Evolutionary conservation across 169 alveolate species (phyloP), one percentile per base, ranked within the genome.

Genomic region (Eimeria zaria): DNA sequence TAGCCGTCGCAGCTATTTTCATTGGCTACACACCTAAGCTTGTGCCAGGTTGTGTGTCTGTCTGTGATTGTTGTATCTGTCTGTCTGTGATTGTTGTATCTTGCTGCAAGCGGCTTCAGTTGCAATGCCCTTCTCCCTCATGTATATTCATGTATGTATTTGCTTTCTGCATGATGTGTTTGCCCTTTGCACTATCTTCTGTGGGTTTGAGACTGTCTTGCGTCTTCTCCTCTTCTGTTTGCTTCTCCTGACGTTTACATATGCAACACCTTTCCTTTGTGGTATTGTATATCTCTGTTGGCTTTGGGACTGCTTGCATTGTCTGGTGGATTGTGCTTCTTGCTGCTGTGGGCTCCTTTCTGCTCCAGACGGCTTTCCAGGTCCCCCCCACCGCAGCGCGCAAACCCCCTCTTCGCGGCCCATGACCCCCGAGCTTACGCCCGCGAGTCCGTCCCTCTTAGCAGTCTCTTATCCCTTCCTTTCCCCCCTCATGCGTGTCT

Each of bases 351-450:
- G 55, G 69, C 5, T 48, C 39, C 44, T 80, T 53, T 55, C 46
- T 81, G 89, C 44, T 27, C n/a, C 89, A 81, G 89, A 81, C 73
- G 53, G 30, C 33, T n/a, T 33, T 46, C 69, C 48, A 41, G 11
- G 67, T 81, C 89, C 20, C 89, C 89, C 4, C 89, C 89, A 22
- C 69, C 73, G 1, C 69, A 81, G 71, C 89, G 89, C 41, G 53
- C 89, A 71, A 81, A 81, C 36, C 89, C 89, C 14, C 89, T 81
- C 89, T 81, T 81, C 67, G 89, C 89, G 48, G 89, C 89, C 14
- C 89, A 81, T 48, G 89, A 81, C 71, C 64, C 48, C 39, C 55
- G 73, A 14, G 89, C 89, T 8, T 81, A 81, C 73, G n/a, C 89
- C 6, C 33, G 36, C 64, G 67, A 81, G 89, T 81, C 69, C 0